Base-by-base conservation (phyloP, 176 grass and related monocot species). In the Oryza rufipogon region DNA sequence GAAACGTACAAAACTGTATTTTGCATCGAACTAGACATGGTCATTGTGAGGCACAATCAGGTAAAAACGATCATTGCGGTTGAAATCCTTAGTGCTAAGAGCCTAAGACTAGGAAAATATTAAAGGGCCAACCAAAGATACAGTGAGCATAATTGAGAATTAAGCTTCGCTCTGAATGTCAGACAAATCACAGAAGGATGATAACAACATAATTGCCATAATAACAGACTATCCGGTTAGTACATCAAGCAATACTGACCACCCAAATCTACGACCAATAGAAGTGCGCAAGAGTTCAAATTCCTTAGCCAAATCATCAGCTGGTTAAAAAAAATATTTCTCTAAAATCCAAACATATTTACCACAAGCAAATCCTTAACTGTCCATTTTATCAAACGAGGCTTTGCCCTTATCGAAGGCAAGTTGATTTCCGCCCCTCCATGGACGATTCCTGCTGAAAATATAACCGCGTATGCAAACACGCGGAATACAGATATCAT, bases 71-170 rank as follows among this genome's bases (percentile, higher is more conserved):
- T 63, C 26, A 52, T 71, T 52, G 63, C 3, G 3, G 77, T 64
- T 52, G 6, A 83, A 70, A 83, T 76, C 8, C 49, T 77, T 83
- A 52, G 49, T 12, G 22, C 71, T 23, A 68, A 26, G 26, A 26
- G 26, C 26, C 26, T 26, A 26, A 73, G 30, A 58, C 54, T 58
- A 58, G 6, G 6, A 58, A 58, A 58, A 58, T 20, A 19, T 16
- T 56, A 7, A 56, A 20, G 19, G 7, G 54, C 20, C 19, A 20
- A 58, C 54, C 54, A 58, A 58, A 58, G 6, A 58, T 58, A 56
- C 51, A 56, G 51, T 19, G 16, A 66, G 32, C 15, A 66, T 14
- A 75, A 68, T 19, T 56, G 8, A 11, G 15, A 56, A n/a, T 1
- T 2, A 74, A 80, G 10, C 3, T 74, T 61, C 6, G 15, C 2